Evolutionary conservation across 2,329 filamentous ascomycete genomes (phyloP), one percentile per base, ranked within the genome.

Genomic region (Blumeria graminis): DNA sequence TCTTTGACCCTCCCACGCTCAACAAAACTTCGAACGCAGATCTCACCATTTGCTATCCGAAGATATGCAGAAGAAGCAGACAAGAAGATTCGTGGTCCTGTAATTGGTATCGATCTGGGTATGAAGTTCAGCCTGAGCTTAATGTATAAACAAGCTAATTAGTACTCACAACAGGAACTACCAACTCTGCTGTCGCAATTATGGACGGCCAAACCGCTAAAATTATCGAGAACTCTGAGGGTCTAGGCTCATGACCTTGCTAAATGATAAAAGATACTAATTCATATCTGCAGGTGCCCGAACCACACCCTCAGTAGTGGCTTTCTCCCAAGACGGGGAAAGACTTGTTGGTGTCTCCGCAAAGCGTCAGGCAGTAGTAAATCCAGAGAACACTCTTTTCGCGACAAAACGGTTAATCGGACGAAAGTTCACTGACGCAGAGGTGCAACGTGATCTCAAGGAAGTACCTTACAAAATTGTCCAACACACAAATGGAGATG

Each of bases 381-480:
- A 96, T 77, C 90, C 90, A 59, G 89, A 95, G 73, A 95, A 95
- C 77, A 96, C 90, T 58, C 81, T 96, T 58, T 96, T 95, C 71
- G 90, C 89, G 70, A 95, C 90, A 63, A 96, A 96, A 82, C 87
- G 90, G 80, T 81, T 96, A 70, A 95, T 96, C 71, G 90, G 90
- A 68, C 86, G 90, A 71, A 95, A 95, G 77, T 96, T 90, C 77
- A 87, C 79, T 70, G 90, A 96, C 66, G 69, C 76, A 62, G 90
- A 96, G 77, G 87, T 94, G 58, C 90, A 96, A 77, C 85, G 88
- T 67, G 90, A 96, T 69, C 86, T 96, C 69, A 88, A 94, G 75
- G 86, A 95, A 73, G 89, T 96, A 11, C 90, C 90, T 59, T 96
- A 94, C 80, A 95, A 94, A 81, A 95, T 96, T 64, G 83, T 94